phyloP scores from a whole-genome alignment of 139 green algal species.

The Coelastrella sp. region DNA sequence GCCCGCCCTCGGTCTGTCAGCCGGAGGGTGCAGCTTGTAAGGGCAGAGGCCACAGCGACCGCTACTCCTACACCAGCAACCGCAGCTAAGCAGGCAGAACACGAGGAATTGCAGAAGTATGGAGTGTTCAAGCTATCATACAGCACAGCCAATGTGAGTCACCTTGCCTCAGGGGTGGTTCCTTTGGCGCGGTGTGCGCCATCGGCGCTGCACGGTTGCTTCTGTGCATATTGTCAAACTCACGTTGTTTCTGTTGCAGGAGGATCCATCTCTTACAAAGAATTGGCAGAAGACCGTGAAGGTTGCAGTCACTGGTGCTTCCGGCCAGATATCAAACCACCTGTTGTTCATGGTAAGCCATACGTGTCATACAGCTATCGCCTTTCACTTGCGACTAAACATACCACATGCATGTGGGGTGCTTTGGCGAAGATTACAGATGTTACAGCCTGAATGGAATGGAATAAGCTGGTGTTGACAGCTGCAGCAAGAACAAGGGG shows the following conservation, averaged over 20 bases:
- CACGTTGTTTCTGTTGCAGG: slow-evolving; percentile 43
- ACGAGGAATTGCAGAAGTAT: slow-evolving; percentile 47
- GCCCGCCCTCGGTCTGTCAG: neutral
- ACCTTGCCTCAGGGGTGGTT: neutral
- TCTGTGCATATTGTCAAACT: neutral
- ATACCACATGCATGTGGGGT: no score
- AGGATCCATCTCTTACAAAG: slow-evolving; percentile 67
- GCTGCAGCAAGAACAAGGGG: neutral
- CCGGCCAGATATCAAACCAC: slow-evolving; percentile 94
- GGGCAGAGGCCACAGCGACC: slow-evolving; percentile 35
- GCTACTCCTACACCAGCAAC: neutral
- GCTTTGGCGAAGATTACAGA: no score
- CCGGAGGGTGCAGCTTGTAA: slow-evolving; percentile 2
- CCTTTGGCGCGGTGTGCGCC: neutral
- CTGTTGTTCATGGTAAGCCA: slow-evolving; percentile 90
- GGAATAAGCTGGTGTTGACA: neutral
- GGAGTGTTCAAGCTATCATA: slow-evolving; percentile 62
- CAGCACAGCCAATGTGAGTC: slow-evolving; percentile 52
- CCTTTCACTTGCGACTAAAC: no score
- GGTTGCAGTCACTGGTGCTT: slow-evolving; percentile 85
- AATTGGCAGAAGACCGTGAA: slow-evolving; percentile 82
- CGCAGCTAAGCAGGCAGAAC: slow-evolving; percentile 1
- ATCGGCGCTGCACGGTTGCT: neutral
- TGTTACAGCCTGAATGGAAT: neutral
- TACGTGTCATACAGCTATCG: neutral